phyloP scores from a whole-genome alignment of 768 basidiomycete genomes.

The Coprinopsis strossmayeri region DNA sequence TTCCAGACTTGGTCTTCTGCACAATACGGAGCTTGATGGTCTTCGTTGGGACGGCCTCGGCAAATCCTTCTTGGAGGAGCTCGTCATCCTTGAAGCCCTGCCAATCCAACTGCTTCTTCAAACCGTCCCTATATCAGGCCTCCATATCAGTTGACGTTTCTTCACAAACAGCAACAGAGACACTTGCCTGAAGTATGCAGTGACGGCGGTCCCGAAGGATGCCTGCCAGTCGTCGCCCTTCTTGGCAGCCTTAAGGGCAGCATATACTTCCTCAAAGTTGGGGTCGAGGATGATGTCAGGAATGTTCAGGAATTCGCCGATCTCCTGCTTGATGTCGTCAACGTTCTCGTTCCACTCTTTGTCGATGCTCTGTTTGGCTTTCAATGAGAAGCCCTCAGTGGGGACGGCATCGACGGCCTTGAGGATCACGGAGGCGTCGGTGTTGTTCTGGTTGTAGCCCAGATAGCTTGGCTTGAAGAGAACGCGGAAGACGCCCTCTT shows the following conservation, averaged over 20 bases:
- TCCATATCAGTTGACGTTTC: not conserved
- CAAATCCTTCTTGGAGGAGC: slow-evolving; percentile 35
- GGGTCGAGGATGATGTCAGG: slow-evolving; percentile 29
- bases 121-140: slow-evolving; percentile 20
- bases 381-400: slow-evolving; percentile 21
- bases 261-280: slow-evolving; percentile 30
- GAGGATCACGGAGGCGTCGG: slow-evolving; percentile 18
- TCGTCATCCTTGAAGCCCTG: slow-evolving; percentile 32
- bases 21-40: slow-evolving; percentile 33
- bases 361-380: slow-evolving; percentile 28
- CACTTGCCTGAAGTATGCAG: slow-evolving; percentile 24
- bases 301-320: slow-evolving; percentile 23
- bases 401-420: slow-evolving; percentile 27
- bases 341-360: slow-evolving; percentile 24
- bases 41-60: slow-evolving; percentile 27
- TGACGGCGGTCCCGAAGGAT: slow-evolving; percentile 20
- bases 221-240: slow-evolving; percentile 23
- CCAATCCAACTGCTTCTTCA: slow-evolving; percentile 24
- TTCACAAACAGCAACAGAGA: not conserved
- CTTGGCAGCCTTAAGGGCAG: slow-evolving; percentile 15
- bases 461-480: slow-evolving; percentile 27
- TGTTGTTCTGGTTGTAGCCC: slow-evolving; percentile 24
- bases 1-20: slow-evolving; percentile 20
- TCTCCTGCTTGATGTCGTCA: slow-evolving; percentile 21
- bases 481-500: slow-evolving; percentile 34